These are phyloP conservation scores for Betula pendula DNA, from an alignment of 306 rosid species.

Conservation along the genomic window DNA sequence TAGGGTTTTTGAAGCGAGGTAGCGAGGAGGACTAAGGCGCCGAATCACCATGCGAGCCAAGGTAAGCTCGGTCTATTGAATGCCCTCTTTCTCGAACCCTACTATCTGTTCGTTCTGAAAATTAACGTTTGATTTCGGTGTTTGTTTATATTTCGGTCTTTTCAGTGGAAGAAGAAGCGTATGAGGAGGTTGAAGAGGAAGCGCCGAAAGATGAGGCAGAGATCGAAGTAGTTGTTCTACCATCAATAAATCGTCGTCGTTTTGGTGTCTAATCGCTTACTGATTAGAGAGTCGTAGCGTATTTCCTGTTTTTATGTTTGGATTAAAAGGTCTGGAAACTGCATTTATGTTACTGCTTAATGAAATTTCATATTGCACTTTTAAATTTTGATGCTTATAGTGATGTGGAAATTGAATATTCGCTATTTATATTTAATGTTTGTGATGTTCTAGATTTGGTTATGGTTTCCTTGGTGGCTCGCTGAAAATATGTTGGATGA, in stretches of 20 bases:
- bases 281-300: conserved; percentile 25
- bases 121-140: not conserved
- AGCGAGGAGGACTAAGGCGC: not conserved
- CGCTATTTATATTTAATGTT: no score
- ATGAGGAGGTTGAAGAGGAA: conserved; percentile 62
- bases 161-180: conserved; percentile 60
- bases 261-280: conserved; percentile 22
- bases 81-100: no score
- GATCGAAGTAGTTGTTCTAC: conserved; percentile 43
- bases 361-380: not conserved
- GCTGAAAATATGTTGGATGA: no score
- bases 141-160: not conserved
- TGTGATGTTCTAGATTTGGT: no score
- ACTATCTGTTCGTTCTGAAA: not conserved
- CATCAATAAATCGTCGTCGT: conserved; percentile 1
- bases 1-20: conserved; percentile 22
- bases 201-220: conserved; percentile 65
- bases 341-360: not conserved
- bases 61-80: conserved; percentile 9
- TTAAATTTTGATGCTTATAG: not conserved
- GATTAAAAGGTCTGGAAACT: not conserved
- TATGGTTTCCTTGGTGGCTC: no score
- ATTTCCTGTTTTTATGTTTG: conserved; percentile 6
- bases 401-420: not conserved
- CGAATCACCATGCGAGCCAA: conserved; percentile 43